Conservation (phyloP, 1,284 basidiomycete species). For the Irpex sp. region DNA sequence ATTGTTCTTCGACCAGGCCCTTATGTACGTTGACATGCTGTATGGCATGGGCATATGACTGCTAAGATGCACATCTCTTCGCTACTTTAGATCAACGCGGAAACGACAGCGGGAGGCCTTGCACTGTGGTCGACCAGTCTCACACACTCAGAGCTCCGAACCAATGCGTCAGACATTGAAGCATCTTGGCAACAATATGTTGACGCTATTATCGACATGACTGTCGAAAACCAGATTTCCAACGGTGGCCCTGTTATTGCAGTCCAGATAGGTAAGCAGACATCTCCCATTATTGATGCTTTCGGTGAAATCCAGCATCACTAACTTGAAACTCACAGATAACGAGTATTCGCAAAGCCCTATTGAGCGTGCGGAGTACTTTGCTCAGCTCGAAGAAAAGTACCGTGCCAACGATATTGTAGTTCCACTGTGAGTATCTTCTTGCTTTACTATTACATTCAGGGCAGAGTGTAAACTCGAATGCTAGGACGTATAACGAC, state of each 20-base stretch:
- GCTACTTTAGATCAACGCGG: conserved; percentile 66
- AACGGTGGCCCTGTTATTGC: conserved; percentile 72
- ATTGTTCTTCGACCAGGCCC: conserved; percentile 41
- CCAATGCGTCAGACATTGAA: conserved; percentile 62
- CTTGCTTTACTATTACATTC: neutral
- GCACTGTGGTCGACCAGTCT: conserved; percentile 73
- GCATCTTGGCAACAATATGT: conserved; percentile 70
- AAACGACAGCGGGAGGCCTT: conserved; percentile 76
- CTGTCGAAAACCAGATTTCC: conserved; percentile 53
- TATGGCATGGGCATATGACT: no score
- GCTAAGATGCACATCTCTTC: no score
- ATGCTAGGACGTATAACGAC: conserved; percentile 58
- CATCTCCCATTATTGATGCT: neutral
- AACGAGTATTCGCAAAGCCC: conserved; percentile 67
- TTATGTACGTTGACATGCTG: neutral
- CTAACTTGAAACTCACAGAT: conserved; percentile 34
- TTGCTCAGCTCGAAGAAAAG: conserved; percentile 52
- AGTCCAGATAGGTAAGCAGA: conserved; percentile 54
- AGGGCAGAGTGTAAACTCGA: neutral
- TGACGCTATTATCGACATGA: conserved; percentile 48
- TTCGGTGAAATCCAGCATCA: neutral
- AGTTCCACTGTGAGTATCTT: conserved; percentile 43
- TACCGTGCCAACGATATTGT: conserved; percentile 55
- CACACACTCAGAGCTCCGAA: conserved; percentile 60
- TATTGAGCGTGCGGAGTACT: conserved; percentile 52